These are phyloP conservation scores for Penicillium flavigenum DNA, from an alignment of 495 filamentous ascomycete genomes.

Conservation along the genomic window DNA sequence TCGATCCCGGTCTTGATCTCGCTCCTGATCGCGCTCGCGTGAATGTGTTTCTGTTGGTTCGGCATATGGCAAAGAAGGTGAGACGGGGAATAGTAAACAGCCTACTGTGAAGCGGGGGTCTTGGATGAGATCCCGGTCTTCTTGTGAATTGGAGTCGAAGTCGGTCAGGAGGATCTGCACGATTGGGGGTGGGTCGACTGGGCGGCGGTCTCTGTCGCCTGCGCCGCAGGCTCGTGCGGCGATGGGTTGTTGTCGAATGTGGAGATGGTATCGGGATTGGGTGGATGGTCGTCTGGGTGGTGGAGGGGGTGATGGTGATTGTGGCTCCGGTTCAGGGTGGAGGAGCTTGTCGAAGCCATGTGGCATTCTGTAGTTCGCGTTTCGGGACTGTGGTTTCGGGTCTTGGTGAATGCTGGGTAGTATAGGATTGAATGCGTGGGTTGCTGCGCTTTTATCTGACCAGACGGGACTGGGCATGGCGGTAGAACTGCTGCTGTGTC, in stretches of 20 bases:
- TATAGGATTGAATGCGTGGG: slow-evolving; percentile 18
- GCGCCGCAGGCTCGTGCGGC: slow-evolving; percentile 93
- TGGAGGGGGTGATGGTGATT: slow-evolving; percentile 27
- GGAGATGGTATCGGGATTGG: slow-evolving; percentile 54
- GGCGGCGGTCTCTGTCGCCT: slow-evolving; percentile 86
- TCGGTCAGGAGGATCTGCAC: slow-evolving; percentile 79
- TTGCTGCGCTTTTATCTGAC: slow-evolving; percentile 32
- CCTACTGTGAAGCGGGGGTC: slow-evolving; percentile 81
- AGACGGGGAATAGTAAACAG: slow-evolving; percentile 62
- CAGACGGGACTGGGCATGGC: slow-evolving; percentile 37
- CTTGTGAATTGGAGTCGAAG: slow-evolving; percentile 49
- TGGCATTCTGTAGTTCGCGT: slow-evolving; percentile 34
- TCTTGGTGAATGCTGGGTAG: slow-evolving; percentile 15
- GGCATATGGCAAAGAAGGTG: slow-evolving; percentile 17
- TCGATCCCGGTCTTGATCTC: slow-evolving; percentile 41
- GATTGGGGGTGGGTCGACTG: slow-evolving; percentile 94
- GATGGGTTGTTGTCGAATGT: slow-evolving; percentile 84
- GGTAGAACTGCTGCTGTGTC: slow-evolving; percentile 36
- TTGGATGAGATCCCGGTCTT: slow-evolving; percentile 60
- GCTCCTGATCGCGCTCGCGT: slow-evolving; percentile 28
- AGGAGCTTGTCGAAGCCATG: slow-evolving; percentile 46
- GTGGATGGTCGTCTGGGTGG: slow-evolving; percentile 25
- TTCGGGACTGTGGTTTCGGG: slow-evolving; percentile 19
- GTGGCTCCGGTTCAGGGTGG: slow-evolving; percentile 36
- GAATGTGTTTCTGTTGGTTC: slow-evolving; percentile 41